These are phyloP conservation scores for Fusarium chuoi DNA, from an alignment of 2,329 filamentous ascomycete genomes.

Conservation along the genomic window DNA sequence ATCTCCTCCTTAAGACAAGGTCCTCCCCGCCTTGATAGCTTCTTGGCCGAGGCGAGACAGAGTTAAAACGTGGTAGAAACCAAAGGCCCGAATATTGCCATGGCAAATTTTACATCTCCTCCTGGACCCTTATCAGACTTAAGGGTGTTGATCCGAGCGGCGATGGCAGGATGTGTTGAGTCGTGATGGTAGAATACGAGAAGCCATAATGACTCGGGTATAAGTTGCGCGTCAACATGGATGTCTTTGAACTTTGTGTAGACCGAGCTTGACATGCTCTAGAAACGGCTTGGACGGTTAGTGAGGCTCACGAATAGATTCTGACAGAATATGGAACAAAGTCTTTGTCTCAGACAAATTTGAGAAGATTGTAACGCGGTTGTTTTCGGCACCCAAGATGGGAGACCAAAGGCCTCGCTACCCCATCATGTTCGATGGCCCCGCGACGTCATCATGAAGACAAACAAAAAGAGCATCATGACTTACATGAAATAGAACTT, in stretches of 20 bases:
- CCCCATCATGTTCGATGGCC: conserved; percentile 57
- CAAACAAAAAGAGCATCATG: conserved; percentile 8
- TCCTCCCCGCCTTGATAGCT: conserved; percentile 12
- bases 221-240: neutral
- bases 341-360: conserved; percentile 61
- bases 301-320: conserved; percentile 28
- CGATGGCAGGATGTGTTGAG: neutral
- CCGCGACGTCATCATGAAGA: conserved; percentile 63
- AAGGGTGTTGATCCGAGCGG: conserved; percentile 4
- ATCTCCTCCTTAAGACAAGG: conserved; percentile 9
- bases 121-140: neutral
- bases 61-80: conserved; percentile 16
- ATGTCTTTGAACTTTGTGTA: conserved; percentile 7
- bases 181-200: conserved; percentile 2
- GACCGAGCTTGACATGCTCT: neutral
- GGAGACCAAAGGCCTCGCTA: conserved; percentile 39
- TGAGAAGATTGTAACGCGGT: conserved; percentile 77
- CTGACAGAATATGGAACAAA: conserved; percentile 42
- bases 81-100: conserved; percentile 20
- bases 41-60: conserved; percentile 6
- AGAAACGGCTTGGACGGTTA: neutral
- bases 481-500: conserved; percentile 23
- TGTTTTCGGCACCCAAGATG: conserved; percentile 65
- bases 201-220: conserved; percentile 2
- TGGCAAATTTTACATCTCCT: neutral